Base-by-base conservation (phyloP, 164 flowering plant species). In the Macadamia integrifolia region DNA sequence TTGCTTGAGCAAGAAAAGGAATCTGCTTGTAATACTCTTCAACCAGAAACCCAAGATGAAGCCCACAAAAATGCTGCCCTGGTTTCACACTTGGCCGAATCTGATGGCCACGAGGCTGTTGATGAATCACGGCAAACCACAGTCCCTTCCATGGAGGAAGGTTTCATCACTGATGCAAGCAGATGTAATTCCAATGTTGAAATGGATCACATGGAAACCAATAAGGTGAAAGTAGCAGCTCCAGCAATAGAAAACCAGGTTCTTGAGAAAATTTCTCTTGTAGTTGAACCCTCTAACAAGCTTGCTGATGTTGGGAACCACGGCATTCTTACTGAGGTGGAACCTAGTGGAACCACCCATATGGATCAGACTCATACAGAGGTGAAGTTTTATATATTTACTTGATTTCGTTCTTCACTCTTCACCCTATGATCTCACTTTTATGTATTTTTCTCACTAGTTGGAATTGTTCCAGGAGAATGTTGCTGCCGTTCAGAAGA, bases 1-100 rank as follows among this genome's bases (percentile, higher is more conserved):
- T 70, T 72, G 80, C 75, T 78, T 35, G 86, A 81, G 74, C 79
- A 77, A 74, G 75, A 73, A 66, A 76, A 80, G 73, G 69, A 75
- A 12, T 66, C 65, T 1, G 49, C 73, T 66, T 61, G 14, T 64
- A 48, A 55, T 48, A 68, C 14, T 6, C 3, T 66, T 48, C 79
- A 69, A 30, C 17, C 64, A 59, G 75, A 69, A 65, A 30, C 18
- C 32, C 6, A 23, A 32, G 71, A 50, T 48, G 69, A 61, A 49
- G 58, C 10, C 65, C 61, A 35, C 2, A 42, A 55, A 30, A 57
- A 42, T 23, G 66, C 69, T 66, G 52, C 50, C 17, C 15, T 17
- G 3, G 77, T 66, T 63, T 30, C 65, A 48, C 66, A 70, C 30
- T 59, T 71, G 18, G 66, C 14, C 18, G 65, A 66, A 56, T 66